Evolutionary conservation across 73 alveolate species (phyloP), one percentile per base, ranked within the genome.

Genomic region (Durusdinium trenchii): DNA sequence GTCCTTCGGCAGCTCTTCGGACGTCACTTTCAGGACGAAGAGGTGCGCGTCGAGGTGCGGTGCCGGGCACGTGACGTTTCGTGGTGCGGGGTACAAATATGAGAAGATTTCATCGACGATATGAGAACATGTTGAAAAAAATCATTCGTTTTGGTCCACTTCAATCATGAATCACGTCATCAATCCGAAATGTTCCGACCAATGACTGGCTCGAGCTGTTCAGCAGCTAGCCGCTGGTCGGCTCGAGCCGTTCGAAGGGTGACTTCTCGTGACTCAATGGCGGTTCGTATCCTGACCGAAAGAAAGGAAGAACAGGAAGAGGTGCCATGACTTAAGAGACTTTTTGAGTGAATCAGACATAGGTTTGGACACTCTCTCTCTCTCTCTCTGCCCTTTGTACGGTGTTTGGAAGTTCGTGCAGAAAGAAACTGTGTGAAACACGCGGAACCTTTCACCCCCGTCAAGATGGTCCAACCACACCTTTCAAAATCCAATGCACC

Each of bases 1-100:
- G 89, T 79, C 45, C 89, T 79, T 16, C 89, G 62, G 40, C 89
- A 79, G 45, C 60, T 79, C 23, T 79, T 79, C 45, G 64, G 43
- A 14, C 89, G 45, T 23, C 89, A 43, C 45, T 79, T 79, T 45
- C 57, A 35, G 45, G 89, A 79, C 45, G 89, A 79, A 14, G 89
- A 79, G 28, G 89, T 79, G 60, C 60, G 35, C 9, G 89, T 79
- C 30, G 64, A 79, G 89, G 89, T 45, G 62, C 43, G 62, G 42
- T 1, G 0, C 32, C 28, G 64, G 64, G 64, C n/a, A n/a, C n/a
- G n/a, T n/a, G n/a, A n/a, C n/a, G n/a, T n/a, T n/a, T n/a, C n/a
- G n/a, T n/a, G n/a, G 73, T 32, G 73, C 4, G 73, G 73, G 30
- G 30, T 60, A 32, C 18, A 60, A 0, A 23, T 23, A 23, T 1